Conservation (phyloP, 73 alveolate genomes). For the Uronychia binucleata region DNA sequence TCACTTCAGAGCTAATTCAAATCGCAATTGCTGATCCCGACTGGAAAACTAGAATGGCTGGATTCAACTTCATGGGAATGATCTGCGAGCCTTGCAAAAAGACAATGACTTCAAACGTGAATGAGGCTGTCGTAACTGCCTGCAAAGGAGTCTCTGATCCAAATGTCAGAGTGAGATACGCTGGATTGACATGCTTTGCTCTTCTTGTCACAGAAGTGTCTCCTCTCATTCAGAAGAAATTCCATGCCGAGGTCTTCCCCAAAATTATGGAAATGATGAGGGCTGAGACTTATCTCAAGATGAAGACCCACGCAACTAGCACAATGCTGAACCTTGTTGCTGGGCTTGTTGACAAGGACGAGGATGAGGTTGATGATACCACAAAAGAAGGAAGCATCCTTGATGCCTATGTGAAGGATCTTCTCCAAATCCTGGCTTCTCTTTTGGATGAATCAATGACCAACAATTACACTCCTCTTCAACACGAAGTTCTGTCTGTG, state of each 20-base stretch:
- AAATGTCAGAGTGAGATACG: constrained; percentile 53
- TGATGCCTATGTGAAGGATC: constrained; percentile 14
- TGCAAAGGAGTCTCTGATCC: constrained; percentile 50
- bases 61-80: constrained; percentile 45
- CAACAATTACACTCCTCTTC: constrained; percentile 47
- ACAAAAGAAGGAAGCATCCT: constrained; percentile 6
- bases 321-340: constrained; percentile 45
- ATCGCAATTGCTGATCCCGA: constrained; percentile 7
- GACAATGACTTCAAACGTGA: constrained; percentile 30
- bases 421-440: constrained; percentile 10
- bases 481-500: constrained; percentile 57
- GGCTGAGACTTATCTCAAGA: constrained; percentile 17
- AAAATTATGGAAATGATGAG: constrained; percentile 39
- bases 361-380: constrained; percentile 48
- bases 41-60: constrained; percentile 61
- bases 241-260: constrained; percentile 49
- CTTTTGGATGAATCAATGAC: constrained; percentile 36
- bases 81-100: constrained; percentile 50
- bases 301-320: constrained; percentile 52
- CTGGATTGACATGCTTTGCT: constrained; percentile 56
- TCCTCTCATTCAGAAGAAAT: constrained; percentile 47
- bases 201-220: constrained; percentile 54
- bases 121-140: constrained; percentile 43
- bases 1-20: constrained; percentile 30
- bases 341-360: constrained; percentile 43